Evolutionary conservation across 306 rosid species (phyloP), one percentile per base, ranked within the genome.

Genomic region (Rosa multiflora): DNA sequence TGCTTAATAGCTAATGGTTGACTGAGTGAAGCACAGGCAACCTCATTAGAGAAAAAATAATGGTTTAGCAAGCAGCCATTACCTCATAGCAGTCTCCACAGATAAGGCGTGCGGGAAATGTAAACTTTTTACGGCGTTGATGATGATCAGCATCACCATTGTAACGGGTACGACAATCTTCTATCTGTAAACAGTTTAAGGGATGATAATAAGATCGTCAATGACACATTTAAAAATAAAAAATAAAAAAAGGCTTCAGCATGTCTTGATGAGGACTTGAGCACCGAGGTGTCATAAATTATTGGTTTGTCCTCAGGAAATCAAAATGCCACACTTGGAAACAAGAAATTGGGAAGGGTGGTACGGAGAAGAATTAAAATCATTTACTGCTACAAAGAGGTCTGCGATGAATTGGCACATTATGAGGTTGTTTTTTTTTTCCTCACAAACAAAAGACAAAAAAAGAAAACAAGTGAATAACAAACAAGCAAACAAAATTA

Each of bases 71-170:
- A 62, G 13, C 47, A 76, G 47, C 37, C 70, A 84, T 82, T 82
- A 95, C 99, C 98, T 95, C 99, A 62, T 81, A 95, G 83, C 99
- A 95, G 63, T 95, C 99, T 82, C 94, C 99, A 82, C 97, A 95
- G 29, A 95, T 81, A 76, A 95, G 98, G 53, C 93, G 96, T 70
- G 99, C 99, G 55, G 99, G 99, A 85, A 95, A 95, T 15, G 93
- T 74, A 66, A 93, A 93, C 87, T 93, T 95, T 71, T 93, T 95
- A 51, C 96, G 97, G 55, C 93, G 94, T 77, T 88, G 97, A 85
- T 95, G 99, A 82, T 91, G 97, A 53, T 91, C 98, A 9, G 99
- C 97, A 81, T 95, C 99, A 26, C 99, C 97, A 75, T 95, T 95
- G 80, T 95, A 95, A 55, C 98, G 97, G 42, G 98, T 95, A 40